Conservation (phyloP, 345 rosid species). For the Eucalyptus cladocalyx region DNA sequence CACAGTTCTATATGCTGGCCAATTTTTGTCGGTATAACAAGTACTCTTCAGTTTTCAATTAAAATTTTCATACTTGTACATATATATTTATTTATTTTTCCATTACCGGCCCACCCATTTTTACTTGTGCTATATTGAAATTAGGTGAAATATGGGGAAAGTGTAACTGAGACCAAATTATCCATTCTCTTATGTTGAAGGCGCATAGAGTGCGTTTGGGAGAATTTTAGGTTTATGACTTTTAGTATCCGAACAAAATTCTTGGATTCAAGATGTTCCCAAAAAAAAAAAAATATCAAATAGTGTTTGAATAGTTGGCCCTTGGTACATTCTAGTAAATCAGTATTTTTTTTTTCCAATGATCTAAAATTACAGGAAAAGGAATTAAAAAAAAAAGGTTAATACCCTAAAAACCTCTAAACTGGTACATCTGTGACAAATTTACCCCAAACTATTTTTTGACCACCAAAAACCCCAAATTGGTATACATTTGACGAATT, state of each 20-base stretch:
- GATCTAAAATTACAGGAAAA: neutral
- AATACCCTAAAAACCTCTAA: too few relatives aligned
- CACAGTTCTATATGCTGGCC: neutral
- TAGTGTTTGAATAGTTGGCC: neutral
- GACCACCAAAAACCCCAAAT: too few relatives aligned
- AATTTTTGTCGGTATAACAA: neutral
- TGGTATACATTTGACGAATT: too few relatives aligned
- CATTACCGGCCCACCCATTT: neutral
- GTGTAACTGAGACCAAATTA: neutral
- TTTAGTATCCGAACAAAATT: neutral
- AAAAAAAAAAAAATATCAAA: neutral
- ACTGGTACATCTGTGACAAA: too few relatives aligned
- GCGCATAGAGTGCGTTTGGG: neutral
- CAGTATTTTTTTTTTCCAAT: neutral
- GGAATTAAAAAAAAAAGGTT: neutral
- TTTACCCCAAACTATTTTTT: too few relatives aligned
- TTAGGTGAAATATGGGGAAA: neutral
- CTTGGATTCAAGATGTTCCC: neutral
- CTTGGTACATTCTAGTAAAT: neutral
- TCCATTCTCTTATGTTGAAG: neutral
- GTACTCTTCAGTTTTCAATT: neutral
- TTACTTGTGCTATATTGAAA: neutral
- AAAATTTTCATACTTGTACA: neutral
- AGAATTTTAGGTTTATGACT: neutral
- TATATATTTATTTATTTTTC: neutral